phyloP scores from a whole-genome alignment of 352 stramenopile genomes.

The Hyaloperonospora arabidopsidis region DNA sequence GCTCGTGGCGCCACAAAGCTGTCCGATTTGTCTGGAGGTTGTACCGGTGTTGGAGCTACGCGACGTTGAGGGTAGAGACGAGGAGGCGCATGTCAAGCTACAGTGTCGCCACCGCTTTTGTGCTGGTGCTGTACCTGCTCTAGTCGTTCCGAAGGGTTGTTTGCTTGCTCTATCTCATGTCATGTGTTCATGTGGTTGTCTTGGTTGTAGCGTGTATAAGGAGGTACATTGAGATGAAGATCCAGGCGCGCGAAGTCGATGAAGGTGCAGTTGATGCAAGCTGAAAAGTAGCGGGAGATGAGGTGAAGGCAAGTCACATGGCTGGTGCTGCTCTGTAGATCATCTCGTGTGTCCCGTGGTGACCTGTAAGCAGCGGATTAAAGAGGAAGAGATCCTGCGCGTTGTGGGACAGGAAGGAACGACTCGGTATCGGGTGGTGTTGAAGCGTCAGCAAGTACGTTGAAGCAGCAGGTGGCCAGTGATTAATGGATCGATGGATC shows the following conservation, averaged over 20 bases:
- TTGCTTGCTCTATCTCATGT: not conserved
- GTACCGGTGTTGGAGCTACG: conserved; percentile 36
- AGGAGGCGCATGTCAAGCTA: conserved; percentile 37
- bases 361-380: conserved; percentile 36
- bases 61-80: conserved; percentile 21
- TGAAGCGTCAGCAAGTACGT: conserved; percentile 52
- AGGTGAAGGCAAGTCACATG: too few species aligned
- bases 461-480: not conserved
- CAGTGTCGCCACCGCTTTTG: conserved; percentile 56
- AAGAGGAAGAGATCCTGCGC: conserved; percentile 28
- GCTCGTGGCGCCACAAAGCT: conserved; percentile 30
- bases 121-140: conserved; percentile 15
- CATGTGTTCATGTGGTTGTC: not conserved
- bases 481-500: not conserved
- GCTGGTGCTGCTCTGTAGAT: conserved; percentile 23
- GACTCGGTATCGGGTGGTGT: conserved; percentile 24
- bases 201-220: conserved; percentile 32
- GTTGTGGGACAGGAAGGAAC: conserved; percentile 26
- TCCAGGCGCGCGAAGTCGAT: conserved; percentile 50
- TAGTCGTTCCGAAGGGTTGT: not conserved
- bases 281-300: too few species aligned
- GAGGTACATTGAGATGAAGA: conserved; percentile 53
- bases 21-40: conserved; percentile 55
- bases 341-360: conserved; percentile 59
- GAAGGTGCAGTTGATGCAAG: conserved; percentile 28